Evolutionary conservation across 2,329 filamentous ascomycete genomes (phyloP).

Genomic region (Ceratocystis smalleyi): DNA sequence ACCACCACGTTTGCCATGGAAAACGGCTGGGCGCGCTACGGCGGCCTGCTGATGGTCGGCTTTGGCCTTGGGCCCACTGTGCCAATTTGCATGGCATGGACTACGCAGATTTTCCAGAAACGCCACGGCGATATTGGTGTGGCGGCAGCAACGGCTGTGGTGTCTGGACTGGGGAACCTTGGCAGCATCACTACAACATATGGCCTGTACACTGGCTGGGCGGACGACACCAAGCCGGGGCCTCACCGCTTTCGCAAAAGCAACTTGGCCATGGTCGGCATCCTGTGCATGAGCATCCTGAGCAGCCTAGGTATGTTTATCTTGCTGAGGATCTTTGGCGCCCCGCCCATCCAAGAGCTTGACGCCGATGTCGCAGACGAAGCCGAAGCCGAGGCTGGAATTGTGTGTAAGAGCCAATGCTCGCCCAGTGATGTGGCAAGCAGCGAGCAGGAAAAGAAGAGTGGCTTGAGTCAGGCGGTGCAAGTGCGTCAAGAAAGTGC

Average conservation of each 20-base stretch:
- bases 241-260: constrained; percentile 62
- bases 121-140: constrained; percentile 85
- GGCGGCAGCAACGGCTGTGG: constrained; percentile 68
- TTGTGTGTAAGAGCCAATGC: constrained; percentile 20
- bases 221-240: constrained; percentile 53
- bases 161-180: constrained; percentile 74
- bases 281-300: constrained; percentile 60
- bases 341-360: constrained; percentile 28
- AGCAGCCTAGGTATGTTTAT: constrained; percentile 55
- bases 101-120: constrained; percentile 74
- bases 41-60: constrained; percentile 75
- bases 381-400: constrained; percentile 23
- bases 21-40: constrained; percentile 70
- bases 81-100: constrained; percentile 89
- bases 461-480: neutral
- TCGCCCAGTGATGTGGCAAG: neutral
- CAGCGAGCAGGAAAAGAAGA: neutral
- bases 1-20: constrained; percentile 57
- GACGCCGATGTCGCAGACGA: constrained; percentile 16
- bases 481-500: neutral
- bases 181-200: constrained; percentile 80
- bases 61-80: constrained; percentile 84
- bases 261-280: constrained; percentile 79
- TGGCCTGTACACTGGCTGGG: constrained; percentile 77
- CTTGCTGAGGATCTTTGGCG: constrained; percentile 44